Evolutionary conservation across 257 asterid genomes (phyloP).

Genomic region (Nicotiana benthamiana): DNA sequence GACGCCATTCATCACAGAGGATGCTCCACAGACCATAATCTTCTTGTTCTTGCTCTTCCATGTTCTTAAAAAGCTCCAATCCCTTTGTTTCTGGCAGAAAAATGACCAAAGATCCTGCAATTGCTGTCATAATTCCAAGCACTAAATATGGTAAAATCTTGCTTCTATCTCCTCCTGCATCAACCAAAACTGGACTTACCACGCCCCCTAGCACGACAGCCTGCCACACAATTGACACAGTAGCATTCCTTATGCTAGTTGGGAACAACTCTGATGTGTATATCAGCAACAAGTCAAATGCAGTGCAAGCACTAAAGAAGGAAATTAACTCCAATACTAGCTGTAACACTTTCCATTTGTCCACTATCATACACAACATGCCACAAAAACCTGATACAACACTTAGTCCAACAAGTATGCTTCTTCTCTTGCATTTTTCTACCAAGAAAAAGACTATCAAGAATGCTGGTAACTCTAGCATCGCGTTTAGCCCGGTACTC

Average conservation of each 20-base stretch:
- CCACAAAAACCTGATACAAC: conserved; percentile 24
- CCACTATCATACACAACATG: conserved; percentile 7
- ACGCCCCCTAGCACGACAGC: conserved; percentile 30
- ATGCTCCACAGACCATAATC: not conserved
- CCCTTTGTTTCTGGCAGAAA: conserved; percentile 21
- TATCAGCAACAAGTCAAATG: conserved; percentile 20
- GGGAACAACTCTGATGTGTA: conserved; percentile 28
- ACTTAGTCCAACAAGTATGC: conserved; percentile 19
- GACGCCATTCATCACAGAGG: not conserved
- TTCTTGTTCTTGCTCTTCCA: not conserved
- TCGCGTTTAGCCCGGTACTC: conserved; percentile 26
- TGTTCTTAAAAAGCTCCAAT: not conserved
- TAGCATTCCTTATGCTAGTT: conserved; percentile 23
- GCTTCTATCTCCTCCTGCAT: conserved; percentile 14
- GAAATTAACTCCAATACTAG: conserved; percentile 20
- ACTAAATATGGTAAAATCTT: conserved; percentile 12
- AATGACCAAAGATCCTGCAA: conserved; percentile 17
- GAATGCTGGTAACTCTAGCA: conserved; percentile 26
- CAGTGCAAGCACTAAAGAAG: conserved; percentile 21
- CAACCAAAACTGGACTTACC: conserved; percentile 22
- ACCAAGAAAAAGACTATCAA: conserved; percentile 15
- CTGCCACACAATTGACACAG: conserved; percentile 23
- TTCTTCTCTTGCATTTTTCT: conserved; percentile 22
- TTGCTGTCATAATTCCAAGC: conserved; percentile 21
- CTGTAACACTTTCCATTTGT: conserved; percentile 12